Evolutionary conservation across 805 yeast species (phyloP).

Genomic region (Diddensiella transvaalensis): DNA sequence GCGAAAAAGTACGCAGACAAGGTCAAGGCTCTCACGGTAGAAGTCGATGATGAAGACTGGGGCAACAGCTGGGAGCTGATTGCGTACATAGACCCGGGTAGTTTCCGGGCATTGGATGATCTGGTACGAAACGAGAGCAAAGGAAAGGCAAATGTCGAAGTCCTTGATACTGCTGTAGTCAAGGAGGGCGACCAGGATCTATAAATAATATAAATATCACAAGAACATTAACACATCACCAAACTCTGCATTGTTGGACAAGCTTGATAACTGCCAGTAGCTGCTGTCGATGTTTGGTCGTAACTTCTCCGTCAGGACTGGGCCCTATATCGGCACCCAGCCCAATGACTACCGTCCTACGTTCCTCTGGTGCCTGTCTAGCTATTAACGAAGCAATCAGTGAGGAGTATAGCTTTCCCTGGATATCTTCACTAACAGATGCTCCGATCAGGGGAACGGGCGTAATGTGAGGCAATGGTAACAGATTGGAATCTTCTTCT

Average conservation of each 20-base stretch:
- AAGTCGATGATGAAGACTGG: slow-evolving; percentile 42
- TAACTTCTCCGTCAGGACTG: slow-evolving; percentile 25
- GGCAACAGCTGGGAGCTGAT: slow-evolving; percentile 49
- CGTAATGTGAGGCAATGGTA: slow-evolving; percentile 26
- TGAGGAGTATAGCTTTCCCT: slow-evolving; percentile 31
- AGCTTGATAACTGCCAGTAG: slow-evolving; percentile 28
- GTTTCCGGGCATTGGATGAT: slow-evolving; percentile 66
- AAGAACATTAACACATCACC: slow-evolving; percentile 20
- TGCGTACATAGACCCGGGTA: slow-evolving; percentile 82
- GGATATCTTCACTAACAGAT: slow-evolving; percentile 21
- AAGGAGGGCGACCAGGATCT: slow-evolving; percentile 45
- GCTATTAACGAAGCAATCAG: slow-evolving; percentile 32
- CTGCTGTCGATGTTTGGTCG: slow-evolving; percentile 28
- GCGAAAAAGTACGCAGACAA: slow-evolving; percentile 47
- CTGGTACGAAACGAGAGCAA: slow-evolving; percentile 50
- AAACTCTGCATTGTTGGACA: slow-evolving; percentile 30
- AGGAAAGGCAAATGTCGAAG: slow-evolving; percentile 70
- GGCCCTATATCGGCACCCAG: slow-evolving; percentile 29
- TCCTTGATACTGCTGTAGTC: slow-evolving; percentile 84
- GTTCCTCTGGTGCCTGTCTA: slow-evolving; percentile 32
- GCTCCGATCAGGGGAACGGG: slow-evolving; percentile 27
- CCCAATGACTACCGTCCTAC: slow-evolving; percentile 31
- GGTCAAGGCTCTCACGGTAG: slow-evolving; percentile 41
- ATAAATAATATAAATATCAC: slow-evolving; percentile 4
- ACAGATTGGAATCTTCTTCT: slow-evolving; percentile 10